phyloP scores from a whole-genome alignment of 2,329 filamentous ascomycete genomes.

The Cordyceps cicadae region DNA sequence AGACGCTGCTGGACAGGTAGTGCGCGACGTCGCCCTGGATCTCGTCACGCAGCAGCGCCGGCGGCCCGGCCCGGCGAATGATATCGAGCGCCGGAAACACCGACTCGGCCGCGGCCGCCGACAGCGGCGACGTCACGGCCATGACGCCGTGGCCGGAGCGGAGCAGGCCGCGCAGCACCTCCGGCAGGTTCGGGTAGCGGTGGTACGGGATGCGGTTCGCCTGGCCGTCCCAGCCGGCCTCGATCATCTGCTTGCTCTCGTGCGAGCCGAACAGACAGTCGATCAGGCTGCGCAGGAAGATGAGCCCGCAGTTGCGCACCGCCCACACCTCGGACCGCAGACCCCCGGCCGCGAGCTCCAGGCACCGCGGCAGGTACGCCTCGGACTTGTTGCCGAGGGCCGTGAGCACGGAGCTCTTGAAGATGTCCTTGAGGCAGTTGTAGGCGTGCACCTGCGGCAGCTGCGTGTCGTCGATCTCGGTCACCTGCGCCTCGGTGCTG shows the following conservation, averaged over 20 bases:
- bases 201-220: constrained; percentile 60
- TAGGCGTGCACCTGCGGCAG: constrained; percentile 89
- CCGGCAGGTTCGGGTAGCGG: constrained; percentile 57
- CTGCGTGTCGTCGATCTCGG: constrained; percentile 54
- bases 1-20: constrained; percentile 61
- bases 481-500: constrained; percentile 40
- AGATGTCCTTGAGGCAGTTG: constrained; percentile 88
- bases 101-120: constrained; percentile 49
- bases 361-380: constrained; percentile 60
- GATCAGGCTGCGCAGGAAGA: constrained; percentile 79
- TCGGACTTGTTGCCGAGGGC: constrained; percentile 66
- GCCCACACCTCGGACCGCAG: constrained; percentile 83
- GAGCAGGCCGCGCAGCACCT: constrained; percentile 56
- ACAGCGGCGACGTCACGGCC: constrained; percentile 25
- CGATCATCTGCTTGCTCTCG: constrained; percentile 57
- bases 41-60: constrained; percentile 43
- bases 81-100: constrained; percentile 82
- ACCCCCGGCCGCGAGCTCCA: constrained; percentile 72
- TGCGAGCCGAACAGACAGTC: constrained; percentile 69
- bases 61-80: constrained; percentile 62
- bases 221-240: constrained; percentile 55
- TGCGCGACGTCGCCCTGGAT: constrained; percentile 51
- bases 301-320: constrained; percentile 84
- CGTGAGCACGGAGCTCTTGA: constrained; percentile 71
- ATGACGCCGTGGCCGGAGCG: constrained; percentile 40